phyloP scores from a whole-genome alignment of 2,329 filamentous ascomycete species.

The Colletotrichum higginsianum region DNA sequence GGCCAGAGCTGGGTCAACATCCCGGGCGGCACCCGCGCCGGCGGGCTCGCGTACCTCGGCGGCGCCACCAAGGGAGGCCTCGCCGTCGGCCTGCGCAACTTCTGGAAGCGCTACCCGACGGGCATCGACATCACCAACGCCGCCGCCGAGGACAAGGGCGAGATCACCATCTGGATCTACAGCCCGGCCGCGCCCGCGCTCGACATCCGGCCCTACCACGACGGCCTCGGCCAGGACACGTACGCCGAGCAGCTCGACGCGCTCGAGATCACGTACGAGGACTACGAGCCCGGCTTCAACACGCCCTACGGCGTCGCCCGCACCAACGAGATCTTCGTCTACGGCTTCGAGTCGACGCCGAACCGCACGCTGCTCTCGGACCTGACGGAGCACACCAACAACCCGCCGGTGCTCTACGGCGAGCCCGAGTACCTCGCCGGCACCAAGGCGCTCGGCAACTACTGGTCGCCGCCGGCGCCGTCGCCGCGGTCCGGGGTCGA shows the following conservation, averaged over 20 bases:
- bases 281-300: slow-evolving; percentile 69
- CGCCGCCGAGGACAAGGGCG: slow-evolving; percentile 59
- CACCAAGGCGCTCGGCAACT: slow-evolving; percentile 68
- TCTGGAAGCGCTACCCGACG: slow-evolving; percentile 75
- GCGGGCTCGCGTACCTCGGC: slow-evolving; percentile 72
- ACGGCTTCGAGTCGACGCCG: slow-evolving; percentile 68
- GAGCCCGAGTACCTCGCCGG: slow-evolving; percentile 63
- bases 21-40: slow-evolving; percentile 68
- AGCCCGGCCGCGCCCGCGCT: slow-evolving; percentile 69
- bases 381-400: slow-evolving; percentile 62
- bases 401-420: slow-evolving; percentile 67
- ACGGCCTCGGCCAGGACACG: slow-evolving; percentile 68
- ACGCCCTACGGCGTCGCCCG: slow-evolving; percentile 71
- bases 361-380: slow-evolving; percentile 60
- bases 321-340: slow-evolving; percentile 70
- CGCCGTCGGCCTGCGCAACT: slow-evolving; percentile 70
- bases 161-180: slow-evolving; percentile 73
- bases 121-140: slow-evolving; percentile 69
- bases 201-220: slow-evolving; percentile 71
- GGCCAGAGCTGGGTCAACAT: slow-evolving; percentile 73
- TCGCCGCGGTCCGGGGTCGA: slow-evolving; percentile 47
- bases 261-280: slow-evolving; percentile 75
- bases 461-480: slow-evolving; percentile 62
- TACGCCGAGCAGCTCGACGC: slow-evolving; percentile 73
- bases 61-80: slow-evolving; percentile 71